A percentile compares a stretch with the other conserved stretches of the same genome.
Evolutionary conservation across 2,329 filamentous ascomycete species (phyloP).

Genomic region (Exophiala sideris): DNA sequence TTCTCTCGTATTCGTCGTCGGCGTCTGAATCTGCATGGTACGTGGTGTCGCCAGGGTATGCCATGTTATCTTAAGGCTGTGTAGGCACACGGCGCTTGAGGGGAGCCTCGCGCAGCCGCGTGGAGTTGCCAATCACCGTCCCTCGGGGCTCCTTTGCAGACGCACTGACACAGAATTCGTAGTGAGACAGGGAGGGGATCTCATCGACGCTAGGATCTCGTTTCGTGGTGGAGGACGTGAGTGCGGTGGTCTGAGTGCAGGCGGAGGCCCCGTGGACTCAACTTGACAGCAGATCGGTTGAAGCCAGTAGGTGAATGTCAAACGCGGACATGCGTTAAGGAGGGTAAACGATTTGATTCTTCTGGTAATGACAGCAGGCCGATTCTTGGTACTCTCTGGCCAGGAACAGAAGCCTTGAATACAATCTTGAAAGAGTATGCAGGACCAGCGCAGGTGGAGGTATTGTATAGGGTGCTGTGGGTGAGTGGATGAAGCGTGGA

Average conservation of each 20-base stretch:
- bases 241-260: too few species aligned
- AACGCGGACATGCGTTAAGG: too few species aligned
- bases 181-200: too few species aligned
- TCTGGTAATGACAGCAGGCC: too few species aligned
- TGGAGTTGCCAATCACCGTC: background rate
- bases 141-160: background rate
- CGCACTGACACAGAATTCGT: background rate
- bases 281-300: too few species aligned
- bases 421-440: background rate
- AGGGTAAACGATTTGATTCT: too few species aligned
- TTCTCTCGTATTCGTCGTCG: conserved; percentile 64
- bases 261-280: too few species aligned
- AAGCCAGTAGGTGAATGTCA: too few species aligned
- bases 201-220: too few species aligned
- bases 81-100: conserved; percentile 16
- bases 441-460: background rate
- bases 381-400: too few species aligned
- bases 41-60: conserved; percentile 39
- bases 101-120: background rate
- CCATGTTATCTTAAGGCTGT: conserved; percentile 33
- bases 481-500: background rate
- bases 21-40: conserved; percentile 64
- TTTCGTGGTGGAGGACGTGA: too few species aligned
- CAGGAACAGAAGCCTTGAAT: too few species aligned
- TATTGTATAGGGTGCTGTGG: background rate